Percentiles rank a stretch among this genome's conserved stretches.
phyloP scores from a whole-genome alignment of 257 asterid genomes.

The Echium plantagineum region DNA sequence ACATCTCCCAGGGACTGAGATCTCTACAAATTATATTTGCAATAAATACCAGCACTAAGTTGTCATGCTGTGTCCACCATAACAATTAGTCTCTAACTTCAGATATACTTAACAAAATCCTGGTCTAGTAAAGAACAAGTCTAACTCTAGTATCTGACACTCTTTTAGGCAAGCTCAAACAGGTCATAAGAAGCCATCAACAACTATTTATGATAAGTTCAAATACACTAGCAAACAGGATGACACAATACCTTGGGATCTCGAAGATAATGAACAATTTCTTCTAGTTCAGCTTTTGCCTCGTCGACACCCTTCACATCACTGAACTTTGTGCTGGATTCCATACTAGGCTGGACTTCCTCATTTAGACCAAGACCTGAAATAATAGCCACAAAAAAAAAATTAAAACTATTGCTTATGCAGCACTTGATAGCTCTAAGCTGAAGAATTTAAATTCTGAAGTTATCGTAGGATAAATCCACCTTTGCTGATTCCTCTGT shows the following conservation, averaged over 20 bases:
- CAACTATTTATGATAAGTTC: neutral
- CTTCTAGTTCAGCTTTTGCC: constrained; percentile 90
- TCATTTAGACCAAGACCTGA: constrained; percentile 83
- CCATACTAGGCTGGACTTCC: constrained; percentile 81
- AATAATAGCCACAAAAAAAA: constrained; percentile 10
- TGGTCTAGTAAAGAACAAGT: neutral
- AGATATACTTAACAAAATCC: neutral
- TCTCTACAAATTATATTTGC: neutral
- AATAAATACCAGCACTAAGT: neutral
- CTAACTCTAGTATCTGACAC: neutral
- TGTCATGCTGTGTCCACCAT: neutral
- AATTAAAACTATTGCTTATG: constrained; percentile 5
- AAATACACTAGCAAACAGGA: neutral
- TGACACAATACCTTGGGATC: constrained; percentile 70
- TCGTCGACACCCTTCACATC: constrained; percentile 98
- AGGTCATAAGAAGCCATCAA: neutral
- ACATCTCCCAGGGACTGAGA: neutral
- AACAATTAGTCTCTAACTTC: neutral
- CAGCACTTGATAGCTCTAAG: constrained; percentile 7
- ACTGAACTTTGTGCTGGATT: constrained; percentile 69
- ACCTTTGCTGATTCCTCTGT: constrained; percentile 89
- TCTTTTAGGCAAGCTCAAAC: neutral
- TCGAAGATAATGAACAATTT: constrained; percentile 94
- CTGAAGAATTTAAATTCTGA: neutral
- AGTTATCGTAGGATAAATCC: constrained; percentile 5